Percentiles rank a stretch among this genome's conserved stretches.
Conservation (phyloP, 768 basidiomycete species). For the Jaapia argillacea region DNA sequence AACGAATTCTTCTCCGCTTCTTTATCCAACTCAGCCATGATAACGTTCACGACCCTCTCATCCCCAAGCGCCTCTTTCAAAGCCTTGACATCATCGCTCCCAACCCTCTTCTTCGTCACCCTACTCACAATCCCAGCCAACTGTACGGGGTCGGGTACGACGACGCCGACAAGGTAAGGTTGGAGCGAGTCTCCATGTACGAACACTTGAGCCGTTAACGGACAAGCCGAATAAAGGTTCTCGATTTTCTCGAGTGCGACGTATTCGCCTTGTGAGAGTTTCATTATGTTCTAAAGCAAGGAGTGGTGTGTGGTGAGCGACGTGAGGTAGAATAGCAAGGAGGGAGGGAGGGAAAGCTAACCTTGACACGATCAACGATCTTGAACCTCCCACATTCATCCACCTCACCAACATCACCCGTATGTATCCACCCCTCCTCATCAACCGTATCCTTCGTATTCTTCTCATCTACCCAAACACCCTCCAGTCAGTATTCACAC, state of each 20-base stretch:
- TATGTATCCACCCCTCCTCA: constrained; percentile 86
- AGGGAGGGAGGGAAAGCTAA: constrained; percentile 12
- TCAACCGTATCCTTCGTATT: constrained; percentile 78
- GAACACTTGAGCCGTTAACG: constrained; percentile 69
- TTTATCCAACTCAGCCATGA: constrained; percentile 44
- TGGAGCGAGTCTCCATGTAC: constrained; percentile 88
- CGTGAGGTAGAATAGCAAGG: neutral
- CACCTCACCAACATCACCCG: constrained; percentile 80
- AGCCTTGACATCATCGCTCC: constrained; percentile 36
- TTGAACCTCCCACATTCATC: constrained; percentile 73
- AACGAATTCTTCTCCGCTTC: constrained; percentile 56
- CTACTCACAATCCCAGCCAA: constrained; percentile 49
- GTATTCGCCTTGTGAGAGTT: constrained; percentile 96
- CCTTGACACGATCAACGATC: constrained; percentile 95
- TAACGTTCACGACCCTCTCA: constrained; percentile 42
- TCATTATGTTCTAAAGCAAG: constrained; percentile 81
- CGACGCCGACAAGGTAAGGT: constrained; percentile 78
- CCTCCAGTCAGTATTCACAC: neutral
- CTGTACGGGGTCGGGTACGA: constrained; percentile 74
- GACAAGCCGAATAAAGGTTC: constrained; percentile 60
- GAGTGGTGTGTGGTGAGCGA: neutral
- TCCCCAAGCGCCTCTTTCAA: constrained; percentile 51
- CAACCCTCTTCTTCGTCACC: constrained; percentile 40
- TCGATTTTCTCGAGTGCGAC: constrained; percentile 96
- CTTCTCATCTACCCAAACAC: constrained; percentile 52